Base-by-base conservation (phyloP, 345 rosid species). In the Kernera saxatilis region DNA sequence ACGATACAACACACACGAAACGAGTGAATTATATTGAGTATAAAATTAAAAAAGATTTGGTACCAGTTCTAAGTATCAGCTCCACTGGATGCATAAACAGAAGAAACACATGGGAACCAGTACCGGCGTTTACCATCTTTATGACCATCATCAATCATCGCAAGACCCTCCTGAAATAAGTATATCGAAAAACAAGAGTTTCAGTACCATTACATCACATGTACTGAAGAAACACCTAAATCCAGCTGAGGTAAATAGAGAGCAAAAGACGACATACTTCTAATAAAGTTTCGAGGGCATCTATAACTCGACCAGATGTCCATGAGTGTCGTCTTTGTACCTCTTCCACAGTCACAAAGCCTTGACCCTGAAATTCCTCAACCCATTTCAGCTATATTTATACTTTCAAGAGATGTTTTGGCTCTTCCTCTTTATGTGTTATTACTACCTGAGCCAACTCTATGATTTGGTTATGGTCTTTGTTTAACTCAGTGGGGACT, bases 401-500 rank as follows among this genome's bases (percentile, higher is more conserved):
- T 13, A 37, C 65, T 25, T 2, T 32, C 9, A 29, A 53, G 7
- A 19, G 15, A 52, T 6, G 5, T 54, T 69, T 49, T 23, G 44
- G 2, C 2, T 26, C 21, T 17, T 29, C 9, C 27, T 66, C 23
- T 8, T 49, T 35, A 26, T 37, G 39, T 14, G 40, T 40, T 8
- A 14, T 43, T 30, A 76, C 75, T 30, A 76, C 75, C 97, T 93
- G 98, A 62, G 97, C 93, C 39, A 90, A 79, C 76, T 93, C 93
- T 79, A 93, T 66, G 66, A 93, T 87, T 70, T 83, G 92, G 64
- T 93, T 93, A 64, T 93, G 98, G 76, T 93, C 98, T 84, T 87
- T 90, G 83, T 93, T 90, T 76, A 90, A 77, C 76, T 88, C 98
- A 18, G 97, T 88, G 22, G 98, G 94, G 45, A 93, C 96, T 58